Conservation (phyloP, 306 rosid species). For the Pterocarpus macrocarpus region DNA sequence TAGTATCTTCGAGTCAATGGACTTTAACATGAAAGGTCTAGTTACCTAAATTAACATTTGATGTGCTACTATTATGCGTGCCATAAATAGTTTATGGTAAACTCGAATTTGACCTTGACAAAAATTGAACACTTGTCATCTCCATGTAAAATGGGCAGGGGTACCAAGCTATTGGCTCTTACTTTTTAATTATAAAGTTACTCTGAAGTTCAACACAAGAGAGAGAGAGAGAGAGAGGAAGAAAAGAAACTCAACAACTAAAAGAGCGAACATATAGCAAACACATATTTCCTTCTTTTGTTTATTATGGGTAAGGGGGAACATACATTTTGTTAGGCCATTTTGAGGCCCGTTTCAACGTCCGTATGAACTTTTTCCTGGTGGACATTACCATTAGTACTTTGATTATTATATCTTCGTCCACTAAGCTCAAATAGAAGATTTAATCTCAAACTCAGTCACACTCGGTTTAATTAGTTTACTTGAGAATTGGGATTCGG, state of each 20-base stretch:
- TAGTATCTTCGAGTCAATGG: not conserved
- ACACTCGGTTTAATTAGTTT: too few species aligned
- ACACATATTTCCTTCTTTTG: too few species aligned
- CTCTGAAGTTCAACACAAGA: not conserved
- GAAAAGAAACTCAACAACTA: not conserved
- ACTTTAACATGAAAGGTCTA: not conserved
- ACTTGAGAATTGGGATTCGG: too few species aligned
- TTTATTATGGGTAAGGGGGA: not conserved
- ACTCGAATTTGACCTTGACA: not conserved
- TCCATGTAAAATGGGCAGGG: slow-evolving; percentile 2
- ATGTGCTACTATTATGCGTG: not conserved
- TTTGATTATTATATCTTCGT: too few species aligned
- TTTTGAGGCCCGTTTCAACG: slow-evolving; percentile 28
- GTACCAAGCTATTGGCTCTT: not conserved
- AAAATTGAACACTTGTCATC: slow-evolving; percentile 3
- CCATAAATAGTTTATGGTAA: not conserved
- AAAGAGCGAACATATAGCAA: not conserved
- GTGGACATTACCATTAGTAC: not conserved
- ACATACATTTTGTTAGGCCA: not conserved
- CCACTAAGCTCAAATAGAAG: not conserved
- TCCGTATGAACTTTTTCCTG: not conserved
- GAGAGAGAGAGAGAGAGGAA: too few species aligned
- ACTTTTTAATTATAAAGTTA: not conserved
- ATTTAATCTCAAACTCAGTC: not conserved
- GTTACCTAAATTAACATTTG: not conserved